A percentile compares a stretch with the other conserved stretches of the same genome.
phyloP scores from a whole-genome alignment of 2,329 filamentous ascomycete genomes.

The Alternaria burnsii region DNA sequence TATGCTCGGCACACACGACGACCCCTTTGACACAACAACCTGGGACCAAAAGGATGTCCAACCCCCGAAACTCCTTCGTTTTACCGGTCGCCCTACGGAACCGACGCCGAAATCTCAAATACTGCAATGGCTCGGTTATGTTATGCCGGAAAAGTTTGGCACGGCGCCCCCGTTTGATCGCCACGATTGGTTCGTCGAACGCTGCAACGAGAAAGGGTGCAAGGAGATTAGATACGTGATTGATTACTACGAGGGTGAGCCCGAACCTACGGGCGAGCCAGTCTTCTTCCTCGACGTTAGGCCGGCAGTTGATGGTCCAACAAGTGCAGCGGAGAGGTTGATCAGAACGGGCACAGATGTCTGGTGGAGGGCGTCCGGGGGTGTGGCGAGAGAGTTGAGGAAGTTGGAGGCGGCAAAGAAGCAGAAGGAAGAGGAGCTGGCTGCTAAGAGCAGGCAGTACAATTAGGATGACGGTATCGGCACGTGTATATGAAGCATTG shows the following conservation, averaged over 20 bases:
- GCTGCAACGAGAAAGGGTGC: constrained; percentile 70
- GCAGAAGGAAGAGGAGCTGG: constrained; percentile 37
- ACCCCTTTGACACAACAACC: constrained; percentile 45
- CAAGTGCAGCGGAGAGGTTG: constrained; percentile 79
- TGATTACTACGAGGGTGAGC: constrained; percentile 89
- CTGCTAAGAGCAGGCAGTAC: constrained; percentile 35
- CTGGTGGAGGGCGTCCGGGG: constrained; percentile 90
- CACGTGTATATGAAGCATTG: constrained; percentile 1
- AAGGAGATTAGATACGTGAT: constrained; percentile 93
- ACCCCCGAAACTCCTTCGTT: constrained; percentile 80
- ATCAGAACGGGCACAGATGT: constrained; percentile 92
- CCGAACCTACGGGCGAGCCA: constrained; percentile 85
- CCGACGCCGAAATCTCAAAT: constrained; percentile 91
- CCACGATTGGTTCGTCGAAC: constrained; percentile 94
- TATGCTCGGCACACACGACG: constrained; percentile 53
- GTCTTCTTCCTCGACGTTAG: constrained; percentile 96
- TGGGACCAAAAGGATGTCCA: constrained; percentile 48
- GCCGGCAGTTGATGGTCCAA: constrained; percentile 84
- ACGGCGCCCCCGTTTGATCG: constrained; percentile 91
- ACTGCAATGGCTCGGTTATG: constrained; percentile 77
- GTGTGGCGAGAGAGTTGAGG: constrained; percentile 63
- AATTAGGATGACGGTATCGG: constrained; percentile 23
- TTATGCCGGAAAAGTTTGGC: constrained; percentile 81
- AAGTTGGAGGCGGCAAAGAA: constrained; percentile 44
- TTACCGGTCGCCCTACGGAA: constrained; percentile 88